phyloP scores from a whole-genome alignment of 1,284 basidiomycete species.

The Cronartium quercuum region DNA sequence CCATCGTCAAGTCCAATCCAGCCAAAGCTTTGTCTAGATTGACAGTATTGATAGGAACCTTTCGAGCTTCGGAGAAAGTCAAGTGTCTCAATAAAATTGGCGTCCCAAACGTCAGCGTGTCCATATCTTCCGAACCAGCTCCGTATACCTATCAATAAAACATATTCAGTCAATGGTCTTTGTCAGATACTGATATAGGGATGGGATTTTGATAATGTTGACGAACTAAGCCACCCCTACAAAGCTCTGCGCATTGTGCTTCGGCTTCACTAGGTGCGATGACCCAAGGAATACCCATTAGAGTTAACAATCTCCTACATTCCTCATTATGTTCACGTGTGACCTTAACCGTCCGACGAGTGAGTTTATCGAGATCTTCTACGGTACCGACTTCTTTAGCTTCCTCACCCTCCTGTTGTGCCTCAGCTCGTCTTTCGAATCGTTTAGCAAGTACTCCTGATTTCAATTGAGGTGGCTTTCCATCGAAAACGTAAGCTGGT shows the following conservation, averaged over 20 bases:
- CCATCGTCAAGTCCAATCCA: constrained; percentile 86
- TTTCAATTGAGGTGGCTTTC: constrained; percentile 95
- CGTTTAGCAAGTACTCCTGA: constrained; percentile 89
- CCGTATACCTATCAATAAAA: constrained; percentile 70
- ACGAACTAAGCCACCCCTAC: constrained; percentile 63
- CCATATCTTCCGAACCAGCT: constrained; percentile 99
- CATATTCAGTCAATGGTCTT: neutral
- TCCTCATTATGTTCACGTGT: constrained; percentile 96
- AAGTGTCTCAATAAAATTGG: constrained; percentile 90
- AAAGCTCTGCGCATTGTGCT: constrained; percentile 96
- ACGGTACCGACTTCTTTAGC: constrained; percentile 86
- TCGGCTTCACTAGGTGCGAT: constrained; percentile 95
- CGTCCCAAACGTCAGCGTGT: constrained; percentile 90
- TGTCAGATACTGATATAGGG: neutral
- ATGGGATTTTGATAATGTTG: neutral
- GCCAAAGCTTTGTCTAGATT: constrained; percentile 73
- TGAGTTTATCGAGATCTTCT: constrained; percentile 86
- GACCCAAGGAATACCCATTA: constrained; percentile 97
- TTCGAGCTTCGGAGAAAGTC: constrained; percentile 98
- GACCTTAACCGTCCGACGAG: constrained; percentile 85
- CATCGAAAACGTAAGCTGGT: constrained; percentile 96
- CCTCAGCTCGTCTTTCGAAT: constrained; percentile 81
- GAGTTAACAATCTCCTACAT: constrained; percentile 72
- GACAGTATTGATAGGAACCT: constrained; percentile 94
- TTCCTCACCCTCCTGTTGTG: constrained; percentile 88